Conservation (phyloP, 2,329 filamentous ascomycete species). For the Fusarium chuoi region DNA sequence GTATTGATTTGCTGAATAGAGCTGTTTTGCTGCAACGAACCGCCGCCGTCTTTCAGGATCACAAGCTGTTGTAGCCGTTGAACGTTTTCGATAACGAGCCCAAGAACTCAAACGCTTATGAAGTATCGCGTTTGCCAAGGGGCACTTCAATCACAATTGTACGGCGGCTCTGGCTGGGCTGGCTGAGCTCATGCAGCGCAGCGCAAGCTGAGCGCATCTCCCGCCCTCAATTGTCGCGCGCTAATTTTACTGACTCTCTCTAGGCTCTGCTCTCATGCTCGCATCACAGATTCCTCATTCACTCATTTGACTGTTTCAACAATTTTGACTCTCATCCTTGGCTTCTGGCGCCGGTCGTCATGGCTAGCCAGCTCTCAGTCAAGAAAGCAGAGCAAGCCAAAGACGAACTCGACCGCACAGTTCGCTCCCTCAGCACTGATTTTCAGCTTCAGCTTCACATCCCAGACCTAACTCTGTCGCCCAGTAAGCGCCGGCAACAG, state of each 20-base stretch:
- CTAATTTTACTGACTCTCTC: slow-evolving; percentile 1
- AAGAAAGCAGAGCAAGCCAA: slow-evolving; percentile 15
- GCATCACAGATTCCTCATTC: background rate
- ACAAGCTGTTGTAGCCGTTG: background rate
- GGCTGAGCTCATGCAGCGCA: background rate
- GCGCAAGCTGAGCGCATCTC: slow-evolving; percentile 1
- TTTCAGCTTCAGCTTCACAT: slow-evolving; percentile 42
- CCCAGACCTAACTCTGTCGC: slow-evolving; percentile 41
- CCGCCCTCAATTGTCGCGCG: background rate
- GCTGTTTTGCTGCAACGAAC: background rate
- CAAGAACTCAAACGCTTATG: background rate
- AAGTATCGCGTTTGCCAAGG: background rate
- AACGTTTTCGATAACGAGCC: background rate
- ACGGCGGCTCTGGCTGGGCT: no score
- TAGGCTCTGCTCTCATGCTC: background rate
- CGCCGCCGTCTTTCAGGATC: background rate
- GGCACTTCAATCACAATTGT: background rate
- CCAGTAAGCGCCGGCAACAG: slow-evolving; percentile 36
- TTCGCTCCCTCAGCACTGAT: slow-evolving; percentile 42
- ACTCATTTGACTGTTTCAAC: background rate
- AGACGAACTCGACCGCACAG: slow-evolving; percentile 39
- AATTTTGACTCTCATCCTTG: background rate
- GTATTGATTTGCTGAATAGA: background rate
- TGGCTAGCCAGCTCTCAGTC: slow-evolving; percentile 9
- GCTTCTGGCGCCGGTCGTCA: slow-evolving; percentile 16